Conservation (phyloP, 1,284 basidiomycete species). For the Vanrija pseudolonga region DNA sequence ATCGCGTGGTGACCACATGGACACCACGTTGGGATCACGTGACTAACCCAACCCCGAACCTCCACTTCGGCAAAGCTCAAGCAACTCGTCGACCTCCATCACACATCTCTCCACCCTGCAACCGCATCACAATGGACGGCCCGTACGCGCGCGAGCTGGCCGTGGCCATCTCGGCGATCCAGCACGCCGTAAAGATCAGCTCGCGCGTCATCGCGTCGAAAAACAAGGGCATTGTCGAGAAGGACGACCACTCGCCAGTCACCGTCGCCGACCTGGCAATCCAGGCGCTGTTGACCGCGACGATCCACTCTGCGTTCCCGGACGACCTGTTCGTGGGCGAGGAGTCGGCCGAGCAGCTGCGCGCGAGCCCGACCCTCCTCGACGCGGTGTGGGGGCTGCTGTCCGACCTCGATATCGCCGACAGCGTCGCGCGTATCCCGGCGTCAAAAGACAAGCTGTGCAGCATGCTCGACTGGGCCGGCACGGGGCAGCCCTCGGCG, state of each 20-base stretch:
- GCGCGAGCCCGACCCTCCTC: not conserved
- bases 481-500: not conserved
- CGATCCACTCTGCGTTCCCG: not conserved
- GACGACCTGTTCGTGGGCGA: not conserved
- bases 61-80: too few relatives aligned
- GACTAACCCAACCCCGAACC: too few relatives aligned
- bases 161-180: not conserved
- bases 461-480: not conserved
- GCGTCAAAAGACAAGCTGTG: not conserved
- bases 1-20: too few relatives aligned
- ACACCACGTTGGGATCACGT: too few relatives aligned
- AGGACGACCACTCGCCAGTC: not conserved
- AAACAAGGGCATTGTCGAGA: conserved; percentile 2
- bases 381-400: not conserved
- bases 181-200: not conserved
- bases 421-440: not conserved
- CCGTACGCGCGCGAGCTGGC: not conserved
- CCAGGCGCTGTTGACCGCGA: not conserved
- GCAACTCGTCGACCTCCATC: too few relatives aligned
- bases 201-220: not conserved
- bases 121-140: not conserved
- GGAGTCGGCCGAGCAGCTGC: not conserved
- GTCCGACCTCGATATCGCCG: not conserved
- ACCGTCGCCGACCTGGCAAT: conserved; percentile 1
- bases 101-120: too few relatives aligned